Evolutionary conservation across 2,329 filamentous ascomycete genomes (phyloP).

Genomic region (Aspergillus caelatus): DNA sequence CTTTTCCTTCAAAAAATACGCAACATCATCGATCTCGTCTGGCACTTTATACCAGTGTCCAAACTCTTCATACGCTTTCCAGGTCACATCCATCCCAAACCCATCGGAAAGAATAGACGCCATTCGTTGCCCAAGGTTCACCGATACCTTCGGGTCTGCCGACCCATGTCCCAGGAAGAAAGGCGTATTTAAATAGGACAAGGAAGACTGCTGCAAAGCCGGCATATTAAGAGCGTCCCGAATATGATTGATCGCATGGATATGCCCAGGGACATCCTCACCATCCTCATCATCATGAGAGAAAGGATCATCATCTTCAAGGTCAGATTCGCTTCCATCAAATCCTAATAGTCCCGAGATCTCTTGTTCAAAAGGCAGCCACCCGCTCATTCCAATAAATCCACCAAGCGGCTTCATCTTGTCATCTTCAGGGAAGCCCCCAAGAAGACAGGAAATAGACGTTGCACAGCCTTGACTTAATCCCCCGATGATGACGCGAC

Average conservation of each 20-base stretch:
- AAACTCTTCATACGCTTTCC: slow-evolving; percentile 44
- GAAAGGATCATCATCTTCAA: slow-evolving; percentile 27
- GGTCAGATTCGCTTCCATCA: slow-evolving; percentile 9
- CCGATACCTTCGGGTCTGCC: too few species aligned
- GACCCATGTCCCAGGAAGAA: background rate
- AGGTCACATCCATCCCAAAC: slow-evolving; percentile 15
- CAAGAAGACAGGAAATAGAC: slow-evolving; percentile 47
- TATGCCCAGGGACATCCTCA: slow-evolving; percentile 16
- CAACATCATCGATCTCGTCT: slow-evolving; percentile 53
- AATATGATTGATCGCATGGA: slow-evolving; percentile 33
- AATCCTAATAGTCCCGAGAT: slow-evolving; percentile 20
- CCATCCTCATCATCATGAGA: slow-evolving; percentile 14
- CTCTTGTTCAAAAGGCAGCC: background rate
- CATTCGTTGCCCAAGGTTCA: too few species aligned
- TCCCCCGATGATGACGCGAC: slow-evolving; percentile 54
- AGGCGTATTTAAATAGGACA: background rate
- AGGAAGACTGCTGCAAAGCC: background rate
- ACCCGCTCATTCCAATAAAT: slow-evolving; percentile 52
- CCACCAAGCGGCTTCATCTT: slow-evolving; percentile 37
- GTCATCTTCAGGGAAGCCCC: slow-evolving; percentile 27
- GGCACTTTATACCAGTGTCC: slow-evolving; percentile 56
- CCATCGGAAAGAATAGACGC: too few species aligned
- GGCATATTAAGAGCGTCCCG: slow-evolving; percentile 36
- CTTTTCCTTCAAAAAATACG: slow-evolving; percentile 34
- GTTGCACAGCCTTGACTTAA: slow-evolving; percentile 59